Evolutionary conservation across 129 eudicot genomes (phyloP).

Genomic region (Lactuca sativa): DNA sequence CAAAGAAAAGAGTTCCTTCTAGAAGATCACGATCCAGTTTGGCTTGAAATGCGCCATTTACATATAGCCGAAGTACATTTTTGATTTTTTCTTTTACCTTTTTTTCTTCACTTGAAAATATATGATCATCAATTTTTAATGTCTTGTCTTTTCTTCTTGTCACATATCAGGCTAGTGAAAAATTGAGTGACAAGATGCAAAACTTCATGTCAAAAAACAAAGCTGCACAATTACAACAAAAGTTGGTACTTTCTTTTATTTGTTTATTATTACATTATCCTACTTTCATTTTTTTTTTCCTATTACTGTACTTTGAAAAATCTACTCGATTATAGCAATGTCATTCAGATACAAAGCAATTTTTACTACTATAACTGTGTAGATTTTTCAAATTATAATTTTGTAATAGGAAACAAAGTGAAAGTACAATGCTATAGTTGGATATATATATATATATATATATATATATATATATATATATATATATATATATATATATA

Average conservation of each 20-base stretch:
- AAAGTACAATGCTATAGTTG: neutral
- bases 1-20: slow-evolving; percentile 78
- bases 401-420: neutral
- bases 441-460: too few species aligned
- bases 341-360: too few species aligned
- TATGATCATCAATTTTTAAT: neutral
- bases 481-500: too few species aligned
- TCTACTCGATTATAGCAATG: too few species aligned
- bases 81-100: slow-evolving; percentile 1
- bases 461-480: too few species aligned
- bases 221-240: slow-evolving; percentile 92
- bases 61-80: slow-evolving; percentile 87
- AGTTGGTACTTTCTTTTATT: slow-evolving; percentile 41
- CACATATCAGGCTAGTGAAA: slow-evolving; percentile 81
- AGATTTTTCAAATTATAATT: too few species aligned
- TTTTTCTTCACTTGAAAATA: slow-evolving; percentile 7
- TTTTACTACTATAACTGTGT: too few species aligned
- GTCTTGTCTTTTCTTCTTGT: slow-evolving; percentile 19
- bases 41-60: slow-evolving; percentile 88
- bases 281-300: neutral
- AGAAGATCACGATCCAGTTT: slow-evolving; percentile 89
- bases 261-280: neutral
- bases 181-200: slow-evolving; percentile 82
- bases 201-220: slow-evolving; percentile 82
- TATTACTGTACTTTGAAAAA: neutral